Evolutionary conservation across 75 land plant species (phyloP), one percentile per base, ranked within the genome.

Genomic region (Pseudotsuga menziesii): DNA sequence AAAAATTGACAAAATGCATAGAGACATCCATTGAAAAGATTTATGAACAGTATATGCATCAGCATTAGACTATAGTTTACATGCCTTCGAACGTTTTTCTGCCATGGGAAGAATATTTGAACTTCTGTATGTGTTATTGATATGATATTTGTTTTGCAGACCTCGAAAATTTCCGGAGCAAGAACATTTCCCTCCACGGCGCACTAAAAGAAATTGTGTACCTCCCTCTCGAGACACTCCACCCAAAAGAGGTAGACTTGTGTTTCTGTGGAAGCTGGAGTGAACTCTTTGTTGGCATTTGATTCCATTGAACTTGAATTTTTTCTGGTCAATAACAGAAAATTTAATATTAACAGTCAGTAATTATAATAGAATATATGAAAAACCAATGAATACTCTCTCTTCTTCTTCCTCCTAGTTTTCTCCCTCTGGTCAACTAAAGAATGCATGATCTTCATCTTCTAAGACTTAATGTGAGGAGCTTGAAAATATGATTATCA

Each of bases 171-270:
- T 63, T 66, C 77, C 84, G 14, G 94, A 89, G 72, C 88, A 79
- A 66, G 87, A 86, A 27, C 87, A 92, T 25, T 80, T 90, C 61
- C 82, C 55, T 56, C 83, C 82, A 20, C 89, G 94, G 1, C 91
- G 91, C 56, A 91, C 81, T 26, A 93, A 87, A 59, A 79, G 82
- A 62, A 78, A 83, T 48, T 83, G 88, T 76, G 87, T 88, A 69
- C 97, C 98, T 39, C 92, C 91, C 61, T 87, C 97, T 22, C 97
- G 98, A 62, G 97, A 91, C 75, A 90, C 92, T 71, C 98, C 98
- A 26, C 98, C 98, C 19, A 91, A 89, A 77, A 83, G 98, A 88
- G 98, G 98, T 95, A 63, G 62, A 39, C n/a, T 11, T n/a, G 13
- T 69, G 22, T 19, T 69, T 16, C n/a, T 64, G 13, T 64, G 35